These are phyloP conservation scores for Collybia nuda DNA, from an alignment of 768 basidiomycete genomes.

Conservation along the genomic window DNA sequence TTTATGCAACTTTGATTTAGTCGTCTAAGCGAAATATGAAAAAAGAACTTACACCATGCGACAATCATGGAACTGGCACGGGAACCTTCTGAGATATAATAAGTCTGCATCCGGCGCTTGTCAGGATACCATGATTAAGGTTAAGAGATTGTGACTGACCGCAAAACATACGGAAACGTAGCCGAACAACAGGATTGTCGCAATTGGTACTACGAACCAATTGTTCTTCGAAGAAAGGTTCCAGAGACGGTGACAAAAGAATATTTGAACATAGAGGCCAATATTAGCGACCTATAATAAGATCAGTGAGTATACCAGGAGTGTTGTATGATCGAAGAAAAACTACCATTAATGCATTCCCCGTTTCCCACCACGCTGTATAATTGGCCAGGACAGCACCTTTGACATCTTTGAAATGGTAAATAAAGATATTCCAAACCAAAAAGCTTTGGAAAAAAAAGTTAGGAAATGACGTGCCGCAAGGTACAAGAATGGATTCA, in stretches of 20 bases:
- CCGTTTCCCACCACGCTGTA: conserved; percentile 31
- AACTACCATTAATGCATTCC: conserved; percentile 27
- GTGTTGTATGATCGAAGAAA: neutral
- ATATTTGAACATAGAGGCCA: conserved; percentile 29
- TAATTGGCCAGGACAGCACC: conserved; percentile 27
- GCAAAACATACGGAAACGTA: conserved; percentile 23
- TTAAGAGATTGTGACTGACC: conserved; percentile 15
- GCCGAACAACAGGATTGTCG: conserved; percentile 21
- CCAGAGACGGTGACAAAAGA: conserved; percentile 29
- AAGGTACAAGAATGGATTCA: conserved; percentile 10
- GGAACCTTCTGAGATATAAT: conserved; percentile 21
- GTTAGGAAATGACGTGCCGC: neutral
- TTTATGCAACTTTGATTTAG: conserved; percentile 4
- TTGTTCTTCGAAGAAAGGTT: conserved; percentile 22
- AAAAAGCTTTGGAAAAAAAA: conserved; percentile 19
- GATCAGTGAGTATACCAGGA: neutral
- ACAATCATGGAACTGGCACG: conserved; percentile 13
- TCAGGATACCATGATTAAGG: too few relatives aligned
- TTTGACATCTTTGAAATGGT: conserved; percentile 23
- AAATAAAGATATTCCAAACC: conserved; percentile 28
- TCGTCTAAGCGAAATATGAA: neutral
- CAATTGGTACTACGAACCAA: conserved; percentile 22
- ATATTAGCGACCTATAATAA: conserved; percentile 25
- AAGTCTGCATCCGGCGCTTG: conserved; percentile 16
- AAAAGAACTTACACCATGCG: conserved; percentile 24